These are phyloP conservation scores for Moricandia arvensis DNA, from an alignment of 345 rosid genomes.

Conservation along the genomic window DNA sequence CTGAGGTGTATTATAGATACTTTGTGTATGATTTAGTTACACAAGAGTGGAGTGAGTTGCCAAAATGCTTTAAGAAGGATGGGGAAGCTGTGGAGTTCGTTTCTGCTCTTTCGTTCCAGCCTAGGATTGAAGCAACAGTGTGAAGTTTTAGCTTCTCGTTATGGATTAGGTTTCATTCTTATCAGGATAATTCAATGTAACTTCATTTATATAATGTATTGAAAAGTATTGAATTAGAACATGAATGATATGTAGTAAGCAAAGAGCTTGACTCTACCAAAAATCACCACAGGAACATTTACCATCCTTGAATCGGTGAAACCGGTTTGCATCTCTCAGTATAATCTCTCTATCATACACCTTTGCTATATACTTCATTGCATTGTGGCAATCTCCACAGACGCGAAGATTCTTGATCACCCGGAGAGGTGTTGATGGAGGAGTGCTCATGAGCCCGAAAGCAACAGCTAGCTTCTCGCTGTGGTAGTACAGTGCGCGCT, in stretches of 20 bases:
- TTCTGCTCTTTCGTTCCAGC: slow-evolving; percentile 84
- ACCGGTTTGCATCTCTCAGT: slow-evolving; percentile 54
- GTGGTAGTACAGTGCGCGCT: slow-evolving; percentile 41
- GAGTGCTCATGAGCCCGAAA: slow-evolving; percentile 46
- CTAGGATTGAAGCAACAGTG: slow-evolving; percentile 69
- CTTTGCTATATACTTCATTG: slow-evolving; percentile 47
- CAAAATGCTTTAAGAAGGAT: slow-evolving; percentile 42
- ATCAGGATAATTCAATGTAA: slow-evolving; percentile 2
- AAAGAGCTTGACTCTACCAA: slow-evolving; percentile 2
- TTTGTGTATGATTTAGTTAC: slow-evolving; percentile 47
- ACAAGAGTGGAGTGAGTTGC: slow-evolving; percentile 65
- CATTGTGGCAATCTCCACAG: slow-evolving; percentile 53
- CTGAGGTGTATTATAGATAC: slow-evolving; percentile 52
- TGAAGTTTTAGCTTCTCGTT: slow-evolving; percentile 20
- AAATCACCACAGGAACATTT: slow-evolving; percentile 48
- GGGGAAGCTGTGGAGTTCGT: slow-evolving; percentile 65
- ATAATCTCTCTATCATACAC: slow-evolving; percentile 47
- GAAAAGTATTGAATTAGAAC: neutral
- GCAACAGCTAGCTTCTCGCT: slow-evolving; percentile 56
- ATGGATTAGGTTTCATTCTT: slow-evolving; percentile 11
- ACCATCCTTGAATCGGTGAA: slow-evolving; percentile 50
- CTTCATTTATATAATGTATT: slow-evolving; percentile 5
- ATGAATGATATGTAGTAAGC: neutral
- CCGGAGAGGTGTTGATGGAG: slow-evolving; percentile 40
- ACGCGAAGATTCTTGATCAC: slow-evolving; percentile 50